Conservation (phyloP, 306 rosid genomes). For the Crotalaria pallida region DNA sequence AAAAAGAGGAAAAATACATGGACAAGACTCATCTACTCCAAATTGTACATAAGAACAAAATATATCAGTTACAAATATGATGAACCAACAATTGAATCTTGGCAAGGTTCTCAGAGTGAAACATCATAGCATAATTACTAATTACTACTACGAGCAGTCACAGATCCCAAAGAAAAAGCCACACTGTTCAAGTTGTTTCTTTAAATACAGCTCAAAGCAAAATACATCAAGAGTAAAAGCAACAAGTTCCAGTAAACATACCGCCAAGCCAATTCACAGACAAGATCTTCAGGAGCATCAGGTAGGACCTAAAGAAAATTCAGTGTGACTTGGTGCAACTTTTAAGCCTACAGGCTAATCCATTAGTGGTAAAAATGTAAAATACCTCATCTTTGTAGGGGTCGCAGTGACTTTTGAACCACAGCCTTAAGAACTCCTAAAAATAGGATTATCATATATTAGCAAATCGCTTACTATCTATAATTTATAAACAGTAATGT, state of each 20-base stretch:
- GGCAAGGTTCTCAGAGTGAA: background rate
- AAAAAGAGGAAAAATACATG: background rate
- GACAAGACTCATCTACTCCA: background rate
- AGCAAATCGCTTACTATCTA: conserved; percentile 6
- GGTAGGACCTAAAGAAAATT: conserved; percentile 76
- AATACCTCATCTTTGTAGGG: conserved; percentile 89
- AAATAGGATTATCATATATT: conserved; percentile 10
- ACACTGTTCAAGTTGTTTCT: background rate
- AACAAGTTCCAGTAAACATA: conserved; percentile 30
- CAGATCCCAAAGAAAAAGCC: background rate
- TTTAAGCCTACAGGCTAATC: background rate
- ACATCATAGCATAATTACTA: conserved; percentile 5
- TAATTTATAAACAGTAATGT: background rate
- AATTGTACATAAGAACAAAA: background rate
- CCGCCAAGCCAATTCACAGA: conserved; percentile 94
- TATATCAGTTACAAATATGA: background rate
- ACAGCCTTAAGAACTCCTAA: conserved; percentile 93
- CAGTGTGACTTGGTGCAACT: conserved; percentile 25
- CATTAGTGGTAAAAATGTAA: background rate
- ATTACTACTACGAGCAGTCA: background rate
- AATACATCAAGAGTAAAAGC: background rate
- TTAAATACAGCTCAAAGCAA: background rate
- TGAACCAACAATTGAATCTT: background rate
- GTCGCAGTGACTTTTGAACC: conserved; percentile 94
- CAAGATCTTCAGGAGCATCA: conserved; percentile 89